phyloP scores from a whole-genome alignment of 768 basidiomycete genomes.

The Harrya chromipes region DNA sequence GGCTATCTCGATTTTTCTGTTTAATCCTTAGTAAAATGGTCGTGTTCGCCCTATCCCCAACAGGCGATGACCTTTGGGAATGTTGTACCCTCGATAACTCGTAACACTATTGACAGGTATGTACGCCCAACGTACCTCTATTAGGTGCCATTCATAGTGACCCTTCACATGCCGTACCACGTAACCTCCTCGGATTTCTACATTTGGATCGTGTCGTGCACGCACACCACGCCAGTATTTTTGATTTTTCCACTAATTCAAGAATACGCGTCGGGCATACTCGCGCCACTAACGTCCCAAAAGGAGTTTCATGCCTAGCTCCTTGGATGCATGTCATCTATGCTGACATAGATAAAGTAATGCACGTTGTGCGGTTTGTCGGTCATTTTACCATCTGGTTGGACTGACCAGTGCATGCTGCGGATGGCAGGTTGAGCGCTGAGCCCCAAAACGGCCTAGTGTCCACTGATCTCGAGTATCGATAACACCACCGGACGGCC shows the following conservation, averaged over 20 bases:
- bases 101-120: not conserved
- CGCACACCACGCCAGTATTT: not conserved
- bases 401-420: not conserved
- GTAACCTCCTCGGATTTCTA: not conserved
- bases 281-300: not conserved
- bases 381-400: not conserved
- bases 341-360: not conserved
- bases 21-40: not conserved
- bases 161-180: not conserved
- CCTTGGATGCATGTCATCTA: not conserved
- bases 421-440: conserved; percentile 1
- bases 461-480: not conserved
- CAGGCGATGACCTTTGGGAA: not conserved
- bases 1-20: no score
- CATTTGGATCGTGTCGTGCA: not conserved
- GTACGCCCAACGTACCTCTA: no score
- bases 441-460: not conserved
- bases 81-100: not conserved
- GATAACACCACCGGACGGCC: not conserved
- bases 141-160: not conserved
- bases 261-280: not conserved
- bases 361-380: not conserved
- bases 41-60: not conserved
- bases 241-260: not conserved
- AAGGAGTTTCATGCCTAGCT: not conserved